Conservation (phyloP, 768 basidiomycete genomes). For the Lactarius sp. region DNA sequence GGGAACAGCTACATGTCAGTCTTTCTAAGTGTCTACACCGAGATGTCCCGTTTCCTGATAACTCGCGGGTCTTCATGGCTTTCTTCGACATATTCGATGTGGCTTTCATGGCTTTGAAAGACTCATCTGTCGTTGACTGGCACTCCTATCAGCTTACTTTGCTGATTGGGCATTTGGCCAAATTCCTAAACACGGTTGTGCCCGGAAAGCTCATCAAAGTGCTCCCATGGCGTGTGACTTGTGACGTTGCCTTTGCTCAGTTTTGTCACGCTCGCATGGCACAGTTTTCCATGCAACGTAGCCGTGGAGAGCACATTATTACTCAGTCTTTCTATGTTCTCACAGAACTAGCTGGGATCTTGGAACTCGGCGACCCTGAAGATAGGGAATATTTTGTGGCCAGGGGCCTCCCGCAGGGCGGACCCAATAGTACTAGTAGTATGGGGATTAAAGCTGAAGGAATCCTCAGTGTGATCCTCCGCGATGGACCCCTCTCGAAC, state of each 20-base stretch:
- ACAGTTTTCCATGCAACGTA: background rate
- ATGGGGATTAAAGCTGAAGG: background rate
- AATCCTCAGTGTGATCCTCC: background rate
- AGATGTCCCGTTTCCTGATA: background rate
- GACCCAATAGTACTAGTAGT: too few species aligned
- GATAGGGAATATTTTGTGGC: background rate
- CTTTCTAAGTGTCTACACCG: background rate
- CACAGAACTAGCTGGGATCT: background rate
- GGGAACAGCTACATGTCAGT: background rate
- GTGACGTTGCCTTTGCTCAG: too few species aligned
- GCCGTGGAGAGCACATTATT: background rate
- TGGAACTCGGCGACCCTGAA: background rate
- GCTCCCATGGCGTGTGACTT: too few species aligned
- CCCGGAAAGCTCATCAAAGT: background rate
- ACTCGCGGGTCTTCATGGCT: background rate
- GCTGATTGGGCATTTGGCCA: background rate
- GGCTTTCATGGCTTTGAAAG: background rate
- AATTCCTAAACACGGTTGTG: background rate
- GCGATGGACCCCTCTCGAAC: slow-evolving; percentile 2
- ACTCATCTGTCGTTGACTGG: background rate
- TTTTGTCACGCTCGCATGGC: background rate
- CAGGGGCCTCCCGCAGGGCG: background rate
- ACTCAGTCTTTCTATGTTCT: background rate
- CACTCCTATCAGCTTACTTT: background rate
- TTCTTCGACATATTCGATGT: slow-evolving; percentile 1